These are phyloP conservation scores for Canavalia ensiformis DNA, from an alignment of 306 rosid species.

Conservation along the genomic window DNA sequence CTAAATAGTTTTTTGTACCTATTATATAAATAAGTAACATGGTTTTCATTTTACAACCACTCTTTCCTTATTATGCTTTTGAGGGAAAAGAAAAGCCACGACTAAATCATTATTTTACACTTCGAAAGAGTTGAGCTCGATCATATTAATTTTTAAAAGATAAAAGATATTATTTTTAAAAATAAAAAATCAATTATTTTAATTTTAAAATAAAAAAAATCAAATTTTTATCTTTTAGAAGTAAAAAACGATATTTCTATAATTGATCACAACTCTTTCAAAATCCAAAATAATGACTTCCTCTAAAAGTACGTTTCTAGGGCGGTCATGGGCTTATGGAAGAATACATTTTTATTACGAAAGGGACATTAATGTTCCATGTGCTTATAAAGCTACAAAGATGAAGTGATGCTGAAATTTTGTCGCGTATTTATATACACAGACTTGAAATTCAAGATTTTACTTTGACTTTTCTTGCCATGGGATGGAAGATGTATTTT, in stretches of 20 bases:
- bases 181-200: too few species aligned
- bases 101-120: too few species aligned
- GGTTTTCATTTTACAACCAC: not conserved
- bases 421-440: not conserved
- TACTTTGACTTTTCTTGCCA: not conserved
- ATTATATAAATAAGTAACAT: not conserved
- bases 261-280: too few species aligned
- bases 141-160: too few species aligned
- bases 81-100: not conserved
- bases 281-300: too few species aligned
- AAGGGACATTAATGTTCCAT: constrained; percentile 1
- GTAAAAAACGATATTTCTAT: too few species aligned
- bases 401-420: not conserved
- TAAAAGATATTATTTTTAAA: too few species aligned
- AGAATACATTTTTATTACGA: not conserved
- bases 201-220: too few species aligned
- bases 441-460: not conserved
- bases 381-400: not conserved
- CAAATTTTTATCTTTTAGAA: too few species aligned
- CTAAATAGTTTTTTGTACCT: not conserved
- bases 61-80: not conserved
- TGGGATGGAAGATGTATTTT: not conserved
- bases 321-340: not conserved
- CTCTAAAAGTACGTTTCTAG: not conserved
- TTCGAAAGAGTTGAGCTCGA: too few species aligned